Evolutionary conservation across 140 eudicot species (phyloP), one percentile per base, ranked within the genome.

Genomic region (Bidens hawaiensis): DNA sequence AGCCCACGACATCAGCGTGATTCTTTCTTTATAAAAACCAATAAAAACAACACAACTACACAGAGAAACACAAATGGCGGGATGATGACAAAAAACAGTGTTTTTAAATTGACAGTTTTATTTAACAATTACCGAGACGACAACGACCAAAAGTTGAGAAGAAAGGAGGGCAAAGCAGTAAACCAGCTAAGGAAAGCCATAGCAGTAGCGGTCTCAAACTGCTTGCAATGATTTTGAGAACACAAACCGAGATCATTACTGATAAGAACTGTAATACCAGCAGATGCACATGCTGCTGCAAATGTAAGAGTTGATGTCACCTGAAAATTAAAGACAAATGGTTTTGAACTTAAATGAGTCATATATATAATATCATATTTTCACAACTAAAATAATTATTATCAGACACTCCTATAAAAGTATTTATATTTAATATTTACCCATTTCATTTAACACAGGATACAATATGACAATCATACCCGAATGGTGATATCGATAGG

Each of bases 281-380:
- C 96, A 43, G 96, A 88, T 47, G 96, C 94, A 71, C 94, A 79
- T n/a, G 96, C 96, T 27, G 96, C 96, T 0, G 94, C 87, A 71
- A 88, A 85, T 56, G 85, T 88, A 27, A 88, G 85, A 52, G 87
- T 88, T 42, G 90, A 85, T 42, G 88, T 82, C 22, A 88, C 82
- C 96, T 88, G 94, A 80, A 67, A 13, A 23, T 18, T 10, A 34
- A 41, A 11, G 24, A 55, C 15, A 26, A 14, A n/a, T 16, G n/a
- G 24, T 28, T 55, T 27, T 24, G 3, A 8, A 2, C 8, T 28
- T 9, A 27, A 16, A 53, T 3, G 25, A 49, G 28, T 16, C 30
- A 2, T 5, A 22, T 2, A 12, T 11, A 49, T 49, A 4, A 22
- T 21, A 26, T 27, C 10, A 24, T 52, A 24, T 5, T 25, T 25